A percentile compares a stretch with the other conserved stretches of the same genome.
These are phyloP conservation scores for Hericium erinaceus DNA, from an alignment of 768 basidiomycete genomes.

Conservation along the genomic window DNA sequence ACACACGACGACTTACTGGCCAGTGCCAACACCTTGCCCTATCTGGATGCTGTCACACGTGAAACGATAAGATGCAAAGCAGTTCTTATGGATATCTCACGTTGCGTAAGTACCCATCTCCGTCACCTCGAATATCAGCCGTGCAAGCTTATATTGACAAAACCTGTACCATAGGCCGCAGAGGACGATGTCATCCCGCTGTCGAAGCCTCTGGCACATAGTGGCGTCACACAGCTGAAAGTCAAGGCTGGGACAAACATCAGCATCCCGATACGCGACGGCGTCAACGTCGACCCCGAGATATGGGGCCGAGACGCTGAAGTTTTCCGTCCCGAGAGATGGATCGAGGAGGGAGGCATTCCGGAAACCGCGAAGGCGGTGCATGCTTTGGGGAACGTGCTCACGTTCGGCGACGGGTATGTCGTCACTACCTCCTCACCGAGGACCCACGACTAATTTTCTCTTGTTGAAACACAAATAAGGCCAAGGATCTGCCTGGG, in stretches of 20 bases:
- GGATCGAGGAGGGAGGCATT: neutral
- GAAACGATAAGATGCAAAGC: slow-evolving; percentile 12
- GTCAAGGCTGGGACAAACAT: slow-evolving; percentile 10
- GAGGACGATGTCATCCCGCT: slow-evolving; percentile 14
- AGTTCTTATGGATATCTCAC: slow-evolving; percentile 9
- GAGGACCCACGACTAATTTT: no score
- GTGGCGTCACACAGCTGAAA: neutral
- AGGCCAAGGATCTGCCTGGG: slow-evolving; percentile 11
- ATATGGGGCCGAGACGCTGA: slow-evolving; percentile 12
- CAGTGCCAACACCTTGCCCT: slow-evolving; percentile 4
- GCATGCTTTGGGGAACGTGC: slow-evolving; percentile 3
- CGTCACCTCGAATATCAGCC: neutral
- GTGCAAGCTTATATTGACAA: neutral
- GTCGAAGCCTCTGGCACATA: slow-evolving; percentile 2
- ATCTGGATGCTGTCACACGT: slow-evolving; percentile 15
- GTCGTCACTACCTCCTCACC: neutral
- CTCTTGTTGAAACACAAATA: neutral
- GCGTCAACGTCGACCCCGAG: slow-evolving; percentile 9
- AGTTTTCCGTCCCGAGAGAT: slow-evolving; percentile 16
- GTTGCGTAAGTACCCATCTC: slow-evolving; percentile 2
- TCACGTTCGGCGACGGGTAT: slow-evolving; percentile 11
- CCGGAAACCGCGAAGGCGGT: neutral
- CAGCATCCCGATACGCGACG: slow-evolving; percentile 11
- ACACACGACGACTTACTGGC: slow-evolving; percentile 6
- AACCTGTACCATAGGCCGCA: neutral